Evolutionary conservation across 2,329 filamentous ascomycete species (phyloP).

Genomic region (Nannizziopsis arthrosporioides): DNA sequence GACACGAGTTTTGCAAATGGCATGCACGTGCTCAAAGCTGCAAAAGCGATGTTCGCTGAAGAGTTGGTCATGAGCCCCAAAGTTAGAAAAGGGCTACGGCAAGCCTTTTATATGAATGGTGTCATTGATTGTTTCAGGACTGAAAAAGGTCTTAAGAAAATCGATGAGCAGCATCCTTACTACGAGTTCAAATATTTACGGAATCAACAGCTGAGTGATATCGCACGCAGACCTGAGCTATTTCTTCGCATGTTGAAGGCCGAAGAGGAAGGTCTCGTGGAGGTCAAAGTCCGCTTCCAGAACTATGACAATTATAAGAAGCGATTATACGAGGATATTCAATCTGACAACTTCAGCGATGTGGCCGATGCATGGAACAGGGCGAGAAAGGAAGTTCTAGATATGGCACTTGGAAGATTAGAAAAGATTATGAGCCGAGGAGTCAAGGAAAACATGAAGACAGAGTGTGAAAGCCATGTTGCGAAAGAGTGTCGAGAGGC

Average conservation of each 20-base stretch:
- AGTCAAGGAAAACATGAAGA: slow-evolving; percentile 87
- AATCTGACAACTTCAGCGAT: slow-evolving; percentile 91
- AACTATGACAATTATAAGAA: slow-evolving; percentile 64
- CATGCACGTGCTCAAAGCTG: slow-evolving; percentile 62
- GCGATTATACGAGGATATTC: slow-evolving; percentile 69
- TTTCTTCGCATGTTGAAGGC: slow-evolving; percentile 97
- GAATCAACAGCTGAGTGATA: slow-evolving; percentile 71
- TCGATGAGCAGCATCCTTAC: slow-evolving; percentile 89
- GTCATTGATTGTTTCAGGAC: slow-evolving; percentile 80
- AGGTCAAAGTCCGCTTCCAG: slow-evolving; percentile 68
- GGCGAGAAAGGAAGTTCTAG: slow-evolving; percentile 72
- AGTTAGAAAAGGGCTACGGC: slow-evolving; percentile 75
- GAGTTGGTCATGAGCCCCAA: slow-evolving; percentile 80
- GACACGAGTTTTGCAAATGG: slow-evolving; percentile 63
- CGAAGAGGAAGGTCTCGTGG: slow-evolving; percentile 83
- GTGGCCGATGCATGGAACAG: slow-evolving; percentile 91
- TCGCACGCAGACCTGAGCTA: slow-evolving; percentile 73
- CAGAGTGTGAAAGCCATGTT: slow-evolving; percentile 85
- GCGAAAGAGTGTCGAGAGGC: slow-evolving; percentile 79
- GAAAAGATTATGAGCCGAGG: slow-evolving; percentile 77
- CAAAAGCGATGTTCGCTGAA: slow-evolving; percentile 79
- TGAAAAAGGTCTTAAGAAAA: slow-evolving; percentile 84
- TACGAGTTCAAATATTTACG: slow-evolving; percentile 97
- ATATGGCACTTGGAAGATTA: slow-evolving; percentile 67
- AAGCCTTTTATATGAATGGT: slow-evolving; percentile 70